A percentile compares a stretch with the other conserved stretches of the same genome.
Evolutionary conservation across 257 asterid species (phyloP).

Genomic region (Solanum etuberosum): DNA sequence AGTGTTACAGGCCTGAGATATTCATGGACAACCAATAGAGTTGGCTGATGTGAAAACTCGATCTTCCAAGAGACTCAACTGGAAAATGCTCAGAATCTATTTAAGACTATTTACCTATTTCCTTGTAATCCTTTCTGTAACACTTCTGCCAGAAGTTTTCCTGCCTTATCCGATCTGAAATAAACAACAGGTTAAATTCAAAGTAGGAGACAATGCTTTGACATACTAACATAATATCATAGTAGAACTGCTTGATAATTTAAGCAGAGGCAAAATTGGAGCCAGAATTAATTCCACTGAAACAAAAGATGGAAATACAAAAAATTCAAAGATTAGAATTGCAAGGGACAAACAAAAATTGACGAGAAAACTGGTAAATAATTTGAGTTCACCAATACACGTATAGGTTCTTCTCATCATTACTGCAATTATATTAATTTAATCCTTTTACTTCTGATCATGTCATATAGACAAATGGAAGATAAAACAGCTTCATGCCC

Average conservation of each 20-base stretch:
- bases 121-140: slow-evolving; percentile 82
- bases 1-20: slow-evolving; percentile 94
- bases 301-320: not conserved
- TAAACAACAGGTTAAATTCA: not conserved
- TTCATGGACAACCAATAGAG: slow-evolving; percentile 5
- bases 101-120: slow-evolving; percentile 33
- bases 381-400: not conserved
- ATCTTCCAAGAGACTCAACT: not conserved
- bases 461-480: not conserved
- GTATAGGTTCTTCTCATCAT: not conserved
- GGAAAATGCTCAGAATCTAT: not conserved
- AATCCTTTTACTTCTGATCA: not conserved
- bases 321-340: not conserved
- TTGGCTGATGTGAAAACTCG: not conserved
- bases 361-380: not conserved
- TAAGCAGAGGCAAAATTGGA: not conserved
- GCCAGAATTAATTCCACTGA: not conserved
- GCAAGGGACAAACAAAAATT: not conserved
- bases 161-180: slow-evolving; percentile 87
- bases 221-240: not conserved
- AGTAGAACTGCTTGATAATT: not conserved
- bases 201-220: not conserved
- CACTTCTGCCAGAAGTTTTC: slow-evolving; percentile 81
- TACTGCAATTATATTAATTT: not conserved
- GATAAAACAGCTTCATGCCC: not conserved